Evolutionary conservation across 2,329 filamentous ascomycete genomes (phyloP).

Genomic region (Botryotinia calthae): DNA sequence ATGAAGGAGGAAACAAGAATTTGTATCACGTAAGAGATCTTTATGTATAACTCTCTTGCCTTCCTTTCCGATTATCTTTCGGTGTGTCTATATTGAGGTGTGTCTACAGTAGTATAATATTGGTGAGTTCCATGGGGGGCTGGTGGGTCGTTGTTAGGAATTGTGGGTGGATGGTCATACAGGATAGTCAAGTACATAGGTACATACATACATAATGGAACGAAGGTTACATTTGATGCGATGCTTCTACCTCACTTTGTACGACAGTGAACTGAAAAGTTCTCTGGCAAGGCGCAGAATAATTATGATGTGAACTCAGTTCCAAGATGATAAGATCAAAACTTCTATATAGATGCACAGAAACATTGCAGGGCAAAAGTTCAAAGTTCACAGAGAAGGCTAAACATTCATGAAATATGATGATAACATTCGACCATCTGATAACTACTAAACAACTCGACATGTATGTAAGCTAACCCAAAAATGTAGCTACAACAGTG

Average conservation of each 20-base stretch:
- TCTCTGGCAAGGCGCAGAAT: not conserved
- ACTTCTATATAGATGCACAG: not conserved
- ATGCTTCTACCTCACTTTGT: not conserved
- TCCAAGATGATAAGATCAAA: no score
- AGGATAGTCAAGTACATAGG: not conserved
- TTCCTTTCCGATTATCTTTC: not conserved
- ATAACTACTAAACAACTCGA: not conserved
- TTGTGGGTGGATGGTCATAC: not conserved
- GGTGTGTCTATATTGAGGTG: not conserved
- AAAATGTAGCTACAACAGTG: constrained; percentile 57
- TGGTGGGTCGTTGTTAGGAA: not conserved
- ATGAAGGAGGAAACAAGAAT: not conserved
- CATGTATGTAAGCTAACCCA: constrained; percentile 37
- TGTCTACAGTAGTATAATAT: not conserved
- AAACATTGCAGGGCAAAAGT: not conserved
- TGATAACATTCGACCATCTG: not conserved
- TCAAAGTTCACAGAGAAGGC: no score
- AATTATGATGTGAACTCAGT: no score
- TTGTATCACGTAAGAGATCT: not conserved
- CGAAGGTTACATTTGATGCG: not conserved
- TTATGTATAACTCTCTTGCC: not conserved
- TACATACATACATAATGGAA: not conserved
- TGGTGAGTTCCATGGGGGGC: not conserved
- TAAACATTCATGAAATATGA: not conserved
- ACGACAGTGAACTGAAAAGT: not conserved